These are phyloP conservation scores for Vitis riparia DNA, from an alignment of 164 flowering plant species.

Conservation along the genomic window DNA sequence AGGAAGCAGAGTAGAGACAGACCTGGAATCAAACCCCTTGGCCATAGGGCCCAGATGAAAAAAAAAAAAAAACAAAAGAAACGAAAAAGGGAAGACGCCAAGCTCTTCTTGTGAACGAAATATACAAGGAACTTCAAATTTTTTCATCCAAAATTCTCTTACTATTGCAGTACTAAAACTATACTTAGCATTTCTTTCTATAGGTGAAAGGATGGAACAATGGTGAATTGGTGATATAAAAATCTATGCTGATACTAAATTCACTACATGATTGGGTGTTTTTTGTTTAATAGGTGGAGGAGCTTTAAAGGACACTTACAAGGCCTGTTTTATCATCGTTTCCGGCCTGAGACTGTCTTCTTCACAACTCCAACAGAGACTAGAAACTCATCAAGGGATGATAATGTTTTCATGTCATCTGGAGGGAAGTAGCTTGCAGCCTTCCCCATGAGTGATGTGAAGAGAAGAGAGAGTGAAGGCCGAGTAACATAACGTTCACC, in stretches of 20 bases:
- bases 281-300: not conserved
- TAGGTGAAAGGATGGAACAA: not conserved
- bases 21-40: not conserved
- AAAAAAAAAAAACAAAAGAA: not conserved
- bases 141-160: not conserved
- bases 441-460: conserved; percentile 80
- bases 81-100: not conserved
- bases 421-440: conserved; percentile 97
- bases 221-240: not conserved
- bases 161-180: not conserved
- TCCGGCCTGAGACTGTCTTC: conserved; percentile 89
- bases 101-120: too few relatives aligned
- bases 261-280: not conserved
- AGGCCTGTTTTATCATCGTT: conserved; percentile 16
- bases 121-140: not conserved
- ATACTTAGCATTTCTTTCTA: not conserved
- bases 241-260: too few relatives aligned
- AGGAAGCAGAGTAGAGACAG: not conserved
- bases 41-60: not conserved
- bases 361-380: conserved; percentile 93
- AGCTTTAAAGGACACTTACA: not conserved
- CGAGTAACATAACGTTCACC: conserved; percentile 67
- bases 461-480: conserved; percentile 73
- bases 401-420: conserved; percentile 94
- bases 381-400: conserved; percentile 88